Evolutionary conservation across 768 basidiomycete genomes (phyloP), one percentile per base, ranked within the genome.

Genomic region (Clathrus columnatus): DNA sequence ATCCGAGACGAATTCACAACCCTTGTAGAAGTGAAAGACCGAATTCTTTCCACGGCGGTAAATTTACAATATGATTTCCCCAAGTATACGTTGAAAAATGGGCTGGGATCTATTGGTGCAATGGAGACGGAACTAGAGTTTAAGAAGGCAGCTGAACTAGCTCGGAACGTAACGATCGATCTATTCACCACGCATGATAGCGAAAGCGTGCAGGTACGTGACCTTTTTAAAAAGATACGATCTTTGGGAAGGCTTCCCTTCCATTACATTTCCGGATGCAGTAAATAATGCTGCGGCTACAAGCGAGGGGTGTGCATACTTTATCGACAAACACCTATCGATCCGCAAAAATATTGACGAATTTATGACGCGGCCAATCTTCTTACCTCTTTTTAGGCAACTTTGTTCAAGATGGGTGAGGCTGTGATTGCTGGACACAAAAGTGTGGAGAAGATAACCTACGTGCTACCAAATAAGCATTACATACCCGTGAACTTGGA

Each of bases 391-490:
- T 48, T 59, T 27, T 68, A 96, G 88, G 94, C 94, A 7, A 96
- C 93, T 24, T 72, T 95, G 50, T 94, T 84, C 78, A 88, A 87
- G 72, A 94, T 94, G 83, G 89, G 77, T 0, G 78, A 87, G 59
- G 75, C 76, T 1, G 74, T 97, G 60, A 70, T 96, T 26, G 69
- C 69, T 1, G 82, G 87, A 66, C 85, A 91, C 62, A 67, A 68
- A 2, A 72, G 72, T 1, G 74, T 96, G 11, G 65, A 75, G 43
- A 69, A 68, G 2, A 85, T 89, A 28, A 75, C 76, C 14, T 96
- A 95, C 69, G 68, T 71, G 43, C 75, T 96, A 2, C 94, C 95
- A 1, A 98, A 98, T 75, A 91, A 93, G 71, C 94, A 96, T 65
- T 97, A 95, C 68, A 80, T 96, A 61, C 87, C 89, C 0, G 89